A percentile compares a stretch with the other conserved stretches of the same genome.
Evolutionary conservation across 2,329 filamentous ascomycete species (phyloP).

Genomic region (Triangularia verruculosa): DNA sequence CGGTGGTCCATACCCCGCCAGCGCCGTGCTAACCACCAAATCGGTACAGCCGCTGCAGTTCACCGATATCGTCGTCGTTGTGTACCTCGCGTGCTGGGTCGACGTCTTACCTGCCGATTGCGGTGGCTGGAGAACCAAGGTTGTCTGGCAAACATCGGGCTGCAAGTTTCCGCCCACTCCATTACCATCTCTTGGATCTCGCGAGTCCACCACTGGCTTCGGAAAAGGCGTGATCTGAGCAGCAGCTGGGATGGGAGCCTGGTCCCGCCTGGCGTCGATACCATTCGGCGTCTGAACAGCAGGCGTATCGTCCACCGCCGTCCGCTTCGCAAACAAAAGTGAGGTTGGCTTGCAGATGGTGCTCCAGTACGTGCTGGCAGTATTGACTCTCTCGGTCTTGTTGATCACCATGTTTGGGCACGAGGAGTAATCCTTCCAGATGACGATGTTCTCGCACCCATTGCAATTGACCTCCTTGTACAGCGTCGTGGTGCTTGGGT

Average conservation of each 20-base stretch:
- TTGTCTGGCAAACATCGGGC: slow-evolving; percentile 26
- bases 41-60: slow-evolving; percentile 26
- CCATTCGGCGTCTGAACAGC: slow-evolving; percentile 6
- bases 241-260: background rate
- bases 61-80: slow-evolving; percentile 24
- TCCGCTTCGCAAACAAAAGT: background rate
- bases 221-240: background rate
- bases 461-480: slow-evolving; percentile 32
- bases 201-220: background rate
- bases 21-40: slow-evolving; percentile 25
- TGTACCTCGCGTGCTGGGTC: slow-evolving; percentile 23
- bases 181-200: background rate
- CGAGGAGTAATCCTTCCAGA: slow-evolving; percentile 24
- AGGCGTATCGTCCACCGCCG: background rate
- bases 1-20: slow-evolving; percentile 27
- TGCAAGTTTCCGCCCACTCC: background rate
- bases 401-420: slow-evolving; percentile 31
- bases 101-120: slow-evolving; percentile 25
- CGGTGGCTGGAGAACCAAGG: slow-evolving; percentile 22
- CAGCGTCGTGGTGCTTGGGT: slow-evolving; percentile 30
- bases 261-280: background rate
- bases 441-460: slow-evolving; percentile 30
- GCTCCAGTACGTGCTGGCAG: slow-evolving; percentile 29
- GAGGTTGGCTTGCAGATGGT: slow-evolving; percentile 30
- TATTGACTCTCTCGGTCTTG: slow-evolving; percentile 20